Conservation (phyloP, 2,329 filamentous ascomycete species). For the Bretziella fagacearum region DNA sequence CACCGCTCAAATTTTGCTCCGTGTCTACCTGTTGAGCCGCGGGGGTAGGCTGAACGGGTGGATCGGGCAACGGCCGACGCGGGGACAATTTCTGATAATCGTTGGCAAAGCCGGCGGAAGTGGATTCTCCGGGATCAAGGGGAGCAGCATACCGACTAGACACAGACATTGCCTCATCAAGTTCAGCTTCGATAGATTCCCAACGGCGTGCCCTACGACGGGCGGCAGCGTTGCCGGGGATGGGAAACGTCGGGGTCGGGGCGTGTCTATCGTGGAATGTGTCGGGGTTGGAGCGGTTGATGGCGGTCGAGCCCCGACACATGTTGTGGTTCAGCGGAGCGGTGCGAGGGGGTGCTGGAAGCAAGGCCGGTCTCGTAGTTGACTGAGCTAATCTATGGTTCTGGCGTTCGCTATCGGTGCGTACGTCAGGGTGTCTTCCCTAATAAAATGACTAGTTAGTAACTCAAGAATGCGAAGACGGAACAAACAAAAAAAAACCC, state of each 20-base stretch:
- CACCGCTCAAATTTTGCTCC: no score
- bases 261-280: background rate
- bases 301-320: background rate
- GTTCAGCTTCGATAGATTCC: conserved; percentile 2
- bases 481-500: no score
- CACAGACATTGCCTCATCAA: background rate
- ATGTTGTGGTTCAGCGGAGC: background rate
- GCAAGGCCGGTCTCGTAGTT: no score
- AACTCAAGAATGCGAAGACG: background rate
- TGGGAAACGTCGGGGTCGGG: background rate
- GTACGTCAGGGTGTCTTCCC: background rate
- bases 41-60: background rate
- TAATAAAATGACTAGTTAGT: background rate
- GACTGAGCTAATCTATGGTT: no score
- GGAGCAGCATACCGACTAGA: background rate
- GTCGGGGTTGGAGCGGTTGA: background rate
- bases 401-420: background rate
- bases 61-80: no score
- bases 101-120: background rate
- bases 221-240: background rate
- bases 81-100: background rate
- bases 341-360: background rate
- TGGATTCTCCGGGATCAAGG: background rate
- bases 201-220: background rate
- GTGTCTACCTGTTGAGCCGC: no score